Percentiles rank a stretch among this genome's conserved stretches.
These are phyloP conservation scores for Vitis riparia DNA, from an alignment of 164 flowering plant species.

Conservation along the genomic window DNA sequence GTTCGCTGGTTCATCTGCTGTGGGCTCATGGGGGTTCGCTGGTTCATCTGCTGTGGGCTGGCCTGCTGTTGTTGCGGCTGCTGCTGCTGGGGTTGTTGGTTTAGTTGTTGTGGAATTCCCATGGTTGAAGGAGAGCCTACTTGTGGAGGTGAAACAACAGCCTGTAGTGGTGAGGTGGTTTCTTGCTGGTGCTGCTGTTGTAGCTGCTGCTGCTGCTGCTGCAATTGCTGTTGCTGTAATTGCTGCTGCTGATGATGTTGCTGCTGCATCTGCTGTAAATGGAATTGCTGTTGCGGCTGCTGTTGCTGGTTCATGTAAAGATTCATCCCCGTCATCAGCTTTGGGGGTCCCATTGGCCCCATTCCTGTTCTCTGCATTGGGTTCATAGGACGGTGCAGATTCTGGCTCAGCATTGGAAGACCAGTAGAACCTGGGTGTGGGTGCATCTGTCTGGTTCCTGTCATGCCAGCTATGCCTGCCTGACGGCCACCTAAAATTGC, in stretches of 20 bases:
- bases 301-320: conserved; percentile 64
- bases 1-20: conserved; percentile 38
- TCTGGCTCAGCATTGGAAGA: conserved; percentile 71
- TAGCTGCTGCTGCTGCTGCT: conserved; percentile 39
- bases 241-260: conserved; percentile 30
- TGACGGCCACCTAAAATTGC: conserved; percentile 54
- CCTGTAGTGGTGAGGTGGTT: conserved; percentile 66
- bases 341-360: conserved; percentile 86
- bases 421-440: conserved; percentile 60
- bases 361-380: conserved; percentile 59
- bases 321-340: conserved; percentile 65
- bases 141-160: conserved; percentile 63
- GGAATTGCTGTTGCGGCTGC: conserved; percentile 30
- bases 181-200: conserved; percentile 53
- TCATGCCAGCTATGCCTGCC: conserved; percentile 49
- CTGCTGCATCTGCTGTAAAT: conserved; percentile 18
- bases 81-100: conserved; percentile 40
- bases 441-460: conserved; percentile 70
- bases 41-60: conserved; percentile 53
- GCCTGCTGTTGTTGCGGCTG: conserved; percentile 48
- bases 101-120: conserved; percentile 49
- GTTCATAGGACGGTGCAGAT: conserved; percentile 50
- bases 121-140: conserved; percentile 72
- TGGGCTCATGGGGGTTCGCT: conserved; percentile 34
- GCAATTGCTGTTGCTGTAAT: conserved; percentile 30